Evolutionary conservation across 495 filamentous ascomycete species (phyloP).

Genomic region (Tuber aestivum): DNA sequence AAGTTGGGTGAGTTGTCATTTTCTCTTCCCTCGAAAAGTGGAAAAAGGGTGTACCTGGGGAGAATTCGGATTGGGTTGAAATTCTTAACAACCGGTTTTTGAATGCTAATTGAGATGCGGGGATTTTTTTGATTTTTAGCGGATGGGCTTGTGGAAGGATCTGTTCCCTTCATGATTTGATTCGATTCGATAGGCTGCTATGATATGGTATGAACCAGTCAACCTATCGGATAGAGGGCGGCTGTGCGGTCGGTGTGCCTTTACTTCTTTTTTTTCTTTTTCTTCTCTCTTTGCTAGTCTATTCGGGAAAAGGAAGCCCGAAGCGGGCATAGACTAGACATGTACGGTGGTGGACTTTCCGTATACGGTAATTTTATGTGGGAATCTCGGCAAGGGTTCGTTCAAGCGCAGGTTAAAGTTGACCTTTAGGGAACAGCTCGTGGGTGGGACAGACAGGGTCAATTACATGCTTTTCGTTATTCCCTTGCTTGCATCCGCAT

Average conservation of each 20-base stretch:
- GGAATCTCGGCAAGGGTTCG: neutral
- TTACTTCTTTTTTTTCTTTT: neutral
- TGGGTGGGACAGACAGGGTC: neutral
- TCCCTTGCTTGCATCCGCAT: neutral
- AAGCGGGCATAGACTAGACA: neutral
- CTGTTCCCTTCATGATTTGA: conserved; percentile 29
- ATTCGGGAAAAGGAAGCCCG: conserved; percentile 1
- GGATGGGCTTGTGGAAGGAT: conserved; percentile 32
- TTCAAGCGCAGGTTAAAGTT: neutral
- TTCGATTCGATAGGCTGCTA: neutral
- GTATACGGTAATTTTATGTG: neutral
- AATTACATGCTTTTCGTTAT: neutral
- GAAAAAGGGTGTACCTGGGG: neutral
- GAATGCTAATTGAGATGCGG: conserved; percentile 10
- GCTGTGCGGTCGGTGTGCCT: neutral
- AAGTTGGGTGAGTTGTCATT: conserved; percentile 64
- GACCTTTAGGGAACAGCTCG: neutral
- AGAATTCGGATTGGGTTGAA: neutral
- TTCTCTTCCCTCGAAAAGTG: neutral
- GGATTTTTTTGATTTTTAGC: conserved; percentile 22
- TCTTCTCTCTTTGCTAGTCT: neutral
- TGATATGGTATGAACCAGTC: neutral
- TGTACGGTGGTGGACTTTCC: conserved; percentile 3
- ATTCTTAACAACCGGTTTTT: conserved; percentile 17
- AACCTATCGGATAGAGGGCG: neutral